Evolutionary conservation across 129 eudicot species (phyloP).

Genomic region (Escallonia rubra): DNA sequence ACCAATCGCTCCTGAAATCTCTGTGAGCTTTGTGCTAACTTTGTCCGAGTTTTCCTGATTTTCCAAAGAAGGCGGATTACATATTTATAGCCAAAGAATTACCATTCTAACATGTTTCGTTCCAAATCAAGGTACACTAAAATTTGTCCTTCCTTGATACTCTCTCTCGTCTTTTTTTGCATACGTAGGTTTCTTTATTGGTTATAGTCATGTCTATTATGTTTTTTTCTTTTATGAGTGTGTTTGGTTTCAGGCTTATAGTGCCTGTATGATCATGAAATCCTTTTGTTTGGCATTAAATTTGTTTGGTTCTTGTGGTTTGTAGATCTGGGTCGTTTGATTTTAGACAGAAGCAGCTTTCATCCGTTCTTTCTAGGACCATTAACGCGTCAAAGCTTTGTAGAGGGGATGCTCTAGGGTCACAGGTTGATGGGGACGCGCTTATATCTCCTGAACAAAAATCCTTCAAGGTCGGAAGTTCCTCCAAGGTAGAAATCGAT

Average conservation of each 20-base stretch:
- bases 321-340: conserved; percentile 59
- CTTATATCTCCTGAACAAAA: conserved; percentile 31
- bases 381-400: conserved; percentile 56
- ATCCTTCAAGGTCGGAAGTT: conserved; percentile 29
- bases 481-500: conserved; percentile 39
- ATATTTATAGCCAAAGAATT: conserved; percentile 10
- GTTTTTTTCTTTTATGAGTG: conserved; percentile 3
- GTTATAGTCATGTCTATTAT: neutral
- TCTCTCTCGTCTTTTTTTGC: conserved; percentile 9
- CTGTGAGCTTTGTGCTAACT: neutral
- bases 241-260: neutral
- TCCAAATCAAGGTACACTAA: conserved; percentile 64
- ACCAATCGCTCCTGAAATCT: neutral
- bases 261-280: neutral
- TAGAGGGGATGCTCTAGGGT: conserved; percentile 47
- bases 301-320: conserved; percentile 12
- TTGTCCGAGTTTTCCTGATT: neutral
- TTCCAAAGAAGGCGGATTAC: conserved; percentile 36
- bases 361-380: conserved; percentile 42
- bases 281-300: neutral
- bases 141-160: neutral
- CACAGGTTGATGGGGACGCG: conserved; percentile 36
- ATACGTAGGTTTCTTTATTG: neutral
- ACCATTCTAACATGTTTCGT: conserved; percentile 35
- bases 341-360: conserved; percentile 37